Evolutionary conservation across 306 rosid species (phyloP).

Genomic region (Herpetospermum pedunculosum): DNA sequence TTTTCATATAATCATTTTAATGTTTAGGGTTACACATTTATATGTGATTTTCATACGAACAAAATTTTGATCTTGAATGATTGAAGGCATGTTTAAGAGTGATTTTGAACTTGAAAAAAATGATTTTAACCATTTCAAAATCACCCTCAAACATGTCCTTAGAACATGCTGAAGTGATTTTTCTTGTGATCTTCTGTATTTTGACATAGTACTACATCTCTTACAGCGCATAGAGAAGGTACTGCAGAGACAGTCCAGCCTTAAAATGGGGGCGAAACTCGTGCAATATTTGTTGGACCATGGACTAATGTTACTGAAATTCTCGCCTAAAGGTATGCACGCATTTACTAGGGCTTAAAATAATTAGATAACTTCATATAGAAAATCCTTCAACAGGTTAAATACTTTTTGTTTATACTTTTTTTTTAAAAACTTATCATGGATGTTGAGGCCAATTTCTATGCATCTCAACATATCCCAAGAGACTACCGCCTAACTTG

Average conservation of each 20-base stretch:
- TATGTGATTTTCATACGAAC: too few species aligned
- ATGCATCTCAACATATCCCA: background rate
- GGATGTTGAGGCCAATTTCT: background rate
- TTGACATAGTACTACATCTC: conserved; percentile 10
- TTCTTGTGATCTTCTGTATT: background rate
- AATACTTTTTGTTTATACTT: background rate
- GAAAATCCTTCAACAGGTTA: conserved; percentile 10
- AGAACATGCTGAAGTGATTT: conserved; percentile 2
- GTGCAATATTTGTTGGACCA: conserved; percentile 39
- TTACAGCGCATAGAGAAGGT: conserved; percentile 48
- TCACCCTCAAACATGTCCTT: background rate
- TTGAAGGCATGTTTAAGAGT: too few species aligned
- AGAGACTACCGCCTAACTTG: background rate
- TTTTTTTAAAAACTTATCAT: background rate
- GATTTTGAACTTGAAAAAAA: too few species aligned
- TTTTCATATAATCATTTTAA: too few species aligned
- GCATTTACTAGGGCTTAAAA: conserved; percentile 1
- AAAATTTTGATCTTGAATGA: too few species aligned
- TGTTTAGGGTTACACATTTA: too few species aligned
- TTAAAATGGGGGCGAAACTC: conserved; percentile 40
- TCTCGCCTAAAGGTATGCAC: conserved; percentile 44
- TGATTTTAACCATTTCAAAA: too few species aligned
- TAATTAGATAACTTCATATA: background rate
- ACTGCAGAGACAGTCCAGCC: conserved; percentile 61
- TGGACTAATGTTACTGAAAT: conserved; percentile 14